Conservation (phyloP, 768 basidiomycete species). For the Xerocomus brunneocitrinus region DNA sequence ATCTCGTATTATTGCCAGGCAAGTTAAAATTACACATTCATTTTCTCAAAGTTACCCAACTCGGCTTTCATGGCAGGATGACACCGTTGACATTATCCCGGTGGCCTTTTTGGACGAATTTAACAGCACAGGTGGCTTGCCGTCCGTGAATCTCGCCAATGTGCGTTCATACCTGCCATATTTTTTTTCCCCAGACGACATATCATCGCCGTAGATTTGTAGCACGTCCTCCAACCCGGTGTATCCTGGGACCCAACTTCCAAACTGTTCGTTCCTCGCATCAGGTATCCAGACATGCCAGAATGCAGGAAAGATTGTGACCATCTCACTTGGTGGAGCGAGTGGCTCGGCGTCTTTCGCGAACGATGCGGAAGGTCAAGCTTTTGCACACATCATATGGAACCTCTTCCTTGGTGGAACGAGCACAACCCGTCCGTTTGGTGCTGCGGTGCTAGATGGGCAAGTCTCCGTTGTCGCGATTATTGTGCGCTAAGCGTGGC, state of each 20-base stretch:
- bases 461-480: not conserved
- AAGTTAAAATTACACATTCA: not conserved
- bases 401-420: conserved; percentile 61
- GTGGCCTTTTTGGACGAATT: conserved; percentile 60
- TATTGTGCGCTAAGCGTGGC: not conserved
- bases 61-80: conserved; percentile 35
- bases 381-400: conserved; percentile 69
- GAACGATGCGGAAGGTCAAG: conserved; percentile 50
- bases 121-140: conserved; percentile 53
- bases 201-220: conserved; percentile 44
- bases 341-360: conserved; percentile 59
- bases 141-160: conserved; percentile 59
- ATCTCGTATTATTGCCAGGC: conserved; percentile 33
- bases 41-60: not conserved
- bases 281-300: conserved; percentile 63
- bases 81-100: conserved; percentile 53
- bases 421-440: conserved; percentile 65
- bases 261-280: conserved; percentile 59
- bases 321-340: conserved; percentile 59
- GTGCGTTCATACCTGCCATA: conserved; percentile 27
- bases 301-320: conserved; percentile 56
- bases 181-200: not conserved
- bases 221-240: conserved; percentile 51
- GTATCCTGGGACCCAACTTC: conserved; percentile 59
- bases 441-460: conserved; percentile 42